A percentile compares a stretch with the other conserved stretches of the same genome.
Evolutionary conservation across 2,329 filamentous ascomycete species (phyloP).

Genomic region (Epichloe typhina): DNA sequence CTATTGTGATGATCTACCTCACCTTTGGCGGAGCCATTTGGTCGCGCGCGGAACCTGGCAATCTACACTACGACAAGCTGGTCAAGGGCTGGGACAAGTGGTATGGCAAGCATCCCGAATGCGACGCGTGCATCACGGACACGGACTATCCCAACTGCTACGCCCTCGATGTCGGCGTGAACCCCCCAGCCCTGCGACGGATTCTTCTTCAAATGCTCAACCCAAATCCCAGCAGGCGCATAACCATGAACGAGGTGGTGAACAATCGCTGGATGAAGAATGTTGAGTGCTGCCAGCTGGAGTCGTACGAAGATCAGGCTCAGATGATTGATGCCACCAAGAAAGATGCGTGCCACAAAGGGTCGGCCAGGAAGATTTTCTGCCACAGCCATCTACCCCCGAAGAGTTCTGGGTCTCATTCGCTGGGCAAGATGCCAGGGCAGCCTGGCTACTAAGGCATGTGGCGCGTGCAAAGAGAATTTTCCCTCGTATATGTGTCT

Average conservation of each 20-base stretch:
- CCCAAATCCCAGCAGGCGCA: constrained; percentile 58
- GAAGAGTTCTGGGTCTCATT: constrained; percentile 30
- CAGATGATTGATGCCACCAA: constrained; percentile 49
- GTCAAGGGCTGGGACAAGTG: constrained; percentile 56
- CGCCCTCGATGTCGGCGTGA: constrained; percentile 51
- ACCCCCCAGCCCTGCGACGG: constrained; percentile 56
- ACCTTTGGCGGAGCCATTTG: constrained; percentile 61
- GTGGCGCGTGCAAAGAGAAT: no score
- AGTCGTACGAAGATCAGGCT: constrained; percentile 53
- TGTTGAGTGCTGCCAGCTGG: constrained; percentile 67
- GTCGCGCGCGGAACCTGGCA: constrained; percentile 48
- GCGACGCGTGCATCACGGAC: constrained; percentile 32
- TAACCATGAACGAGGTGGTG: constrained; percentile 54
- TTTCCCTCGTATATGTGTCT: background rate
- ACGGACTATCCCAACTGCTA: constrained; percentile 51
- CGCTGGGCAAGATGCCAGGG: constrained; percentile 43
- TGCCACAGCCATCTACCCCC: constrained; percentile 45
- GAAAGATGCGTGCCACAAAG: constrained; percentile 31
- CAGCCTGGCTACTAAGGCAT: constrained; percentile 36
- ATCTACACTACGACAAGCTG: constrained; percentile 51
- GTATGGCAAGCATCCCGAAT: constrained; percentile 38
- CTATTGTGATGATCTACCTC: constrained; percentile 69
- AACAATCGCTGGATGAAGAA: constrained; percentile 59
- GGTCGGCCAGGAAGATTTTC: constrained; percentile 36
- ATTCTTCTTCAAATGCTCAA: constrained; percentile 73